These are phyloP conservation scores for Candida tibetensis DNA, from an alignment of 805 yeast species.

Conservation along the genomic window DNA sequence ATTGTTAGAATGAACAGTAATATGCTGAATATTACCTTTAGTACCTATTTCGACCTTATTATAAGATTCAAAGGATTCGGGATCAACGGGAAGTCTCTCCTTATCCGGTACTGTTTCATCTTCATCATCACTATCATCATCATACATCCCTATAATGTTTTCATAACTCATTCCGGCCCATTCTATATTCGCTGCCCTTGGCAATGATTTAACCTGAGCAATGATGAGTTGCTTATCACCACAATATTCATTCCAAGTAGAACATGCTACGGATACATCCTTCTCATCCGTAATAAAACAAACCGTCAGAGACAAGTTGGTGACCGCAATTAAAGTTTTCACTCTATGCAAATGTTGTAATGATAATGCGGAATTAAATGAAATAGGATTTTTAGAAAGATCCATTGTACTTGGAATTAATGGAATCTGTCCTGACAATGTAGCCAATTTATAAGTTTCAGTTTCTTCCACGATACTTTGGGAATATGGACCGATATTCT, in stretches of 20 bases:
- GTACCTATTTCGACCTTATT: not conserved
- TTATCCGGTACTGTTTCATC: not conserved
- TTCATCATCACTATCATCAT: constrained; percentile 32
- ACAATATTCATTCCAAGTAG: constrained; percentile 47
- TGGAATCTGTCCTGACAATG: constrained; percentile 89
- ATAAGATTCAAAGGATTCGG: constrained; percentile 3
- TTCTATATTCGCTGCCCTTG: constrained; percentile 64
- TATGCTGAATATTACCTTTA: constrained; percentile 1
- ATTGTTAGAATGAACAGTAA: constrained; percentile 5
- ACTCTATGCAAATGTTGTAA: constrained; percentile 74
- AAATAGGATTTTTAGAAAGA: constrained; percentile 20
- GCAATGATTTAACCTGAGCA: constrained; percentile 56
- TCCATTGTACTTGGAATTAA: constrained; percentile 71
- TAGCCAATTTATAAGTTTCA: constrained; percentile 44
- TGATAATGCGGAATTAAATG: constrained; percentile 49
- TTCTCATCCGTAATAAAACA: constrained; percentile 49
- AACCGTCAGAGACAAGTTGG: constrained; percentile 44
- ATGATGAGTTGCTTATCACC: constrained; percentile 39
- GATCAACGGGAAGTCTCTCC: not conserved
- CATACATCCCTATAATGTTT: constrained; percentile 32
- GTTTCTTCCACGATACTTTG: constrained; percentile 60
- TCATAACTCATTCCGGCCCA: constrained; percentile 68
- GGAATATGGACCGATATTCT: constrained; percentile 96
- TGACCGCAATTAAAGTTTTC: constrained; percentile 49
- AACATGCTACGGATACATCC: constrained; percentile 27